Base-by-base conservation (phyloP, 179 eudicot species). In the Beta macrorhiza region DNA sequence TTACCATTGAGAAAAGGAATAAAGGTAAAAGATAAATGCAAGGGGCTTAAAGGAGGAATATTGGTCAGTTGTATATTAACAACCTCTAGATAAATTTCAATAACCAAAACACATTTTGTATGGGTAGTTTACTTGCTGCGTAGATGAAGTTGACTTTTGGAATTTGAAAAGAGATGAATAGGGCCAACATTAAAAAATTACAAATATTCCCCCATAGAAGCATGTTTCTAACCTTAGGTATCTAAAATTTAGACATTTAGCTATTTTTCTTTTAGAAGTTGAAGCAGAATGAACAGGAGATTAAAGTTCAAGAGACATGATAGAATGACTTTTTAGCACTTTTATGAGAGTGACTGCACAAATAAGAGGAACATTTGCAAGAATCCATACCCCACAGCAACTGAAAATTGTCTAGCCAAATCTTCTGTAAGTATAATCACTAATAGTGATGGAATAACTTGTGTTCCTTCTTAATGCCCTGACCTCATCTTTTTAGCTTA, bases 291-390 rank as follows among this genome's bases (percentile, higher is more conserved):
- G 69, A 81, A 72, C 56, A 81, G 49, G 79, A 61, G n/a, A 49
- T 57, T 7, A 71, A 58, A 75, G 61, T 77, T 73, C 55, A 3
- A 16, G 72, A 62, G 79, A 47, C 75, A 77, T 57, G 75, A 72
- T 63, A 61, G 58, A 62, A 63, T 82, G 84, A 84, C 81, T 85
- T 59, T 65, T 65, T 9, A 68, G 49, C 74, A 74, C 77, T 78
- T 79, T 74, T 75, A 17, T 68, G 87, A 84, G 62, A 78, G 77
- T 78, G 87, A 85, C 84, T 75, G 55, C 87, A 82, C 84, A 53
- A 45, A 52, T 49, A 55, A 68, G 52, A 45, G 37, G 78, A 44
- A 55, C 74, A 65, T 9, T 49, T 49, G 53, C 16, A 25, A 78
- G 84, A 81, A 81, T 61, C 84, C 80, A 42, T 76, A 29, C 82